A percentile compares a stretch with the other conserved stretches of the same genome.
phyloP scores from a whole-genome alignment of 192 early-diverging fungal genomes.

The Rhizophagus clarus region DNA sequence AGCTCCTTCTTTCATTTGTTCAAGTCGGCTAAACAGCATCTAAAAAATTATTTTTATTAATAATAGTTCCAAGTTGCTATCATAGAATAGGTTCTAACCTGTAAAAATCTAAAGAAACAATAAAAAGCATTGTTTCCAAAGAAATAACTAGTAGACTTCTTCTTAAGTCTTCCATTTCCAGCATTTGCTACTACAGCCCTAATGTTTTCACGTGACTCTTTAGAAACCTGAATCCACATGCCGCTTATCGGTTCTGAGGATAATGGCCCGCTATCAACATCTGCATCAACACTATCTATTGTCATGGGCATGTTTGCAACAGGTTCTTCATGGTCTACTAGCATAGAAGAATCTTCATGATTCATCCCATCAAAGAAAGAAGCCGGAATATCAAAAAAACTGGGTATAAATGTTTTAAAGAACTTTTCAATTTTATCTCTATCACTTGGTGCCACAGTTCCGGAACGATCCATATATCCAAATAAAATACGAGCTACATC shows the following conservation, averaged over 20 bases:
- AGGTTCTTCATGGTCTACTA: constrained; percentile 53
- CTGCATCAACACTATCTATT: constrained; percentile 34
- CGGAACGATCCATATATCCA: constrained; percentile 68
- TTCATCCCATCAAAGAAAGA: constrained; percentile 45
- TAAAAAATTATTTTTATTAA: constrained; percentile 41
- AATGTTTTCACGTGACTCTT: constrained; percentile 35
- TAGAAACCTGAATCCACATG: constrained; percentile 39
- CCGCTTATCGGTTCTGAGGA: constrained; percentile 33
- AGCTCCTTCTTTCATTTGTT: constrained; percentile 76
- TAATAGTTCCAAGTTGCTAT: not conserved
- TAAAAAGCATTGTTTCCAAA: constrained; percentile 89
- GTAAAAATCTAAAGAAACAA: constrained; percentile 84
- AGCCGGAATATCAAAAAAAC: constrained; percentile 58
- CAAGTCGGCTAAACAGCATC: constrained; percentile 84
- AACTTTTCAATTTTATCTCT: constrained; percentile 78
- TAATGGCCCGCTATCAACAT: constrained; percentile 8
- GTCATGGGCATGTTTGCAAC: constrained; percentile 33
- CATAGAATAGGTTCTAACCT: constrained; percentile 51
- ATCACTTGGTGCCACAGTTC: constrained; percentile 55
- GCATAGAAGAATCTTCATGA: constrained; percentile 55
- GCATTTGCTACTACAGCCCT: constrained; percentile 41
- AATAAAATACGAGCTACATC: constrained; percentile 79
- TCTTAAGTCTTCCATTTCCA: constrained; percentile 44
- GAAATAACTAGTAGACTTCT: constrained; percentile 58
- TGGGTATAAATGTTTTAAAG: constrained; percentile 70